phyloP scores from a whole-genome alignment of 257 asterid species.

The Cynanchum wilfordii region DNA sequence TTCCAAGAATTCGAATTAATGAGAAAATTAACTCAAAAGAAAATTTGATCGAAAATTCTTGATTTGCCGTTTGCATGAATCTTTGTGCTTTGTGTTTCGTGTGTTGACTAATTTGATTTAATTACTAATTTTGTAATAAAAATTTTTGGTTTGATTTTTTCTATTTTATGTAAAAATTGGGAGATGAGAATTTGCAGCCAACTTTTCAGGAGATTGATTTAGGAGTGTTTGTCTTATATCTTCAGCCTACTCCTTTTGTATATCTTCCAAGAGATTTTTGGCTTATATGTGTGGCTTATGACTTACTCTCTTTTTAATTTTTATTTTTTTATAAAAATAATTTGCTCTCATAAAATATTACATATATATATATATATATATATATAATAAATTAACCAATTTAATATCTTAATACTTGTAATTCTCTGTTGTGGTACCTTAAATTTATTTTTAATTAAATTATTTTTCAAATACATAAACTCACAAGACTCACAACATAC shows the following conservation, averaged over 20 bases:
- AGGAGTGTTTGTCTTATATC: no score
- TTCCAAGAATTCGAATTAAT: conserved; percentile 20
- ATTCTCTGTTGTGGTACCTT: no score
- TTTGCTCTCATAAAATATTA: no score
- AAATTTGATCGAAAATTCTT: conserved; percentile 21
- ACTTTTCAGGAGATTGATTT: conserved; percentile 21
- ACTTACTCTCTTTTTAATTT: no score
- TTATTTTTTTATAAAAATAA: no score
- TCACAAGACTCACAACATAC: no score
- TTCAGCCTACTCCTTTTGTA: background rate
- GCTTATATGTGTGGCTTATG: background rate
- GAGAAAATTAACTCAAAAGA: background rate
- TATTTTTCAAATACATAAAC: no score
- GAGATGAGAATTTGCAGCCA: conserved; percentile 56
- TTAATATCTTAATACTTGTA: no score
- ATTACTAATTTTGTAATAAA: background rate
- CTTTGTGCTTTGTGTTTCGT: conserved; percentile 31
- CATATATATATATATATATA: no score
- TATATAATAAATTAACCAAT: no score
- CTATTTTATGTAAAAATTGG: conserved; percentile 16
- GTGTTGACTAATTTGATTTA: conserved; percentile 20
- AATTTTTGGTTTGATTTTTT: background rate
- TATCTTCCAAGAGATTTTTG: background rate
- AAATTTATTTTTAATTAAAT: no score
- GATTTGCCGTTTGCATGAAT: conserved; percentile 41